Evolutionary conservation across 176 grass and related monocot species (phyloP).

Genomic region (Juncus effusus): DNA sequence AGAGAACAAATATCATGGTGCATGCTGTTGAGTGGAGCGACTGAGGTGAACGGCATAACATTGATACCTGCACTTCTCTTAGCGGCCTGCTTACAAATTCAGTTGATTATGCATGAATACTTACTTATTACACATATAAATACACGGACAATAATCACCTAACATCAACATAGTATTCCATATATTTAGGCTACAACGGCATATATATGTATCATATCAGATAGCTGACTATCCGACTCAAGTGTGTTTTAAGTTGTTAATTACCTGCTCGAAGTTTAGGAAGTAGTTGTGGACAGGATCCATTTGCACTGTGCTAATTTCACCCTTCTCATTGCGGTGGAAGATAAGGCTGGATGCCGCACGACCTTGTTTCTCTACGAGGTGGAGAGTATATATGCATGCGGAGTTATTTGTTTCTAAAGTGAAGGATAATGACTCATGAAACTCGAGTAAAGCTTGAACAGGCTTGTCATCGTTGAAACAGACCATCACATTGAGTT

Average conservation of each 20-base stretch:
- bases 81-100: conserved; percentile 14
- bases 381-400: conserved; percentile 29
- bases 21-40: conserved; percentile 23
- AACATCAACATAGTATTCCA: too few relatives aligned
- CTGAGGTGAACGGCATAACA: conserved; percentile 29
- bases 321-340: conserved; percentile 26
- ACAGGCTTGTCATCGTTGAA: conserved; percentile 27
- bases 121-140: not conserved
- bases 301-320: conserved; percentile 21
- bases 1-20: conserved; percentile 29
- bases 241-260: not conserved
- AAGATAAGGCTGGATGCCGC: conserved; percentile 23
- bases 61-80: not conserved
- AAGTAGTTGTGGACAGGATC: conserved; percentile 36
- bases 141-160: too few relatives aligned
- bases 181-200: too few relatives aligned
- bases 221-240: too few relatives aligned
- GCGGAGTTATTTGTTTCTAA: not conserved
- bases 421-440: conserved; percentile 26
- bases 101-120: conserved; percentile 13
- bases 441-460: conserved; percentile 2
- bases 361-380: conserved; percentile 25
- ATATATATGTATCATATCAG: too few relatives aligned
- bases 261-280: conserved; percentile 23
- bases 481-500: conserved; percentile 14